Evolutionary conservation across 106 monocot genomes (phyloP).

Genomic region (Dioscorea zingiberensis): DNA sequence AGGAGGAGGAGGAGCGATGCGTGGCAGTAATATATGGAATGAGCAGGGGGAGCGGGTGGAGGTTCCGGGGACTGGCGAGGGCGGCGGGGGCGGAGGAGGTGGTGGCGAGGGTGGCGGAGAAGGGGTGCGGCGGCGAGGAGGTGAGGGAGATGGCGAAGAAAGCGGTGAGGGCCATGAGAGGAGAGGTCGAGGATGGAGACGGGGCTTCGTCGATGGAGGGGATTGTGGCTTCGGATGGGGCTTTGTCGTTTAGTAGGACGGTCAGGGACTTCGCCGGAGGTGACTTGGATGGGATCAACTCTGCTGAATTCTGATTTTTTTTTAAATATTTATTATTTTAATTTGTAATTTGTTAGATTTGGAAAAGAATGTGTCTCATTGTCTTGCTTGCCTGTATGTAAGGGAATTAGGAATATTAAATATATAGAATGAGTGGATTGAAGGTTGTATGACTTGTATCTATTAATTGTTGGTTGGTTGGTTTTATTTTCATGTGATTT

Average conservation of each 20-base stretch:
- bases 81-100: slow-evolving; percentile 6
- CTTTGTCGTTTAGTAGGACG: not conserved
- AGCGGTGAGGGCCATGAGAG: slow-evolving; percentile 27
- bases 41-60: slow-evolving; percentile 49
- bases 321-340: not conserved
- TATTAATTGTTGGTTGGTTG: no score
- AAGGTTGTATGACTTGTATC: no score
- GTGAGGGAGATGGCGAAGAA: slow-evolving; percentile 5
- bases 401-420: no score
- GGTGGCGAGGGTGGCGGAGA: slow-evolving; percentile 32
- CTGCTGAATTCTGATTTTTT: slow-evolving; percentile 8
- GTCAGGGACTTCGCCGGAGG: no score
- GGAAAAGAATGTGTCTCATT: no score
- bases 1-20: slow-evolving; percentile 27
- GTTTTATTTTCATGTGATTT: no score
- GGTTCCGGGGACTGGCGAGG: slow-evolving; percentile 64
- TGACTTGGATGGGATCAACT: not conserved
- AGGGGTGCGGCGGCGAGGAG: slow-evolving; percentile 10
- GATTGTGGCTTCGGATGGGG: slow-evolving; percentile 4
- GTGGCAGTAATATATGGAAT: slow-evolving; percentile 53
- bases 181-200: slow-evolving; percentile 21
- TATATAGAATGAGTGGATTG: no score
- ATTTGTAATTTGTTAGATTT: no score
- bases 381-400: no score
- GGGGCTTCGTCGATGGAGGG: no score